Base-by-base conservation (phyloP, 495 filamentous ascomycete genomes). In the Cenococcum geophilum region DNA sequence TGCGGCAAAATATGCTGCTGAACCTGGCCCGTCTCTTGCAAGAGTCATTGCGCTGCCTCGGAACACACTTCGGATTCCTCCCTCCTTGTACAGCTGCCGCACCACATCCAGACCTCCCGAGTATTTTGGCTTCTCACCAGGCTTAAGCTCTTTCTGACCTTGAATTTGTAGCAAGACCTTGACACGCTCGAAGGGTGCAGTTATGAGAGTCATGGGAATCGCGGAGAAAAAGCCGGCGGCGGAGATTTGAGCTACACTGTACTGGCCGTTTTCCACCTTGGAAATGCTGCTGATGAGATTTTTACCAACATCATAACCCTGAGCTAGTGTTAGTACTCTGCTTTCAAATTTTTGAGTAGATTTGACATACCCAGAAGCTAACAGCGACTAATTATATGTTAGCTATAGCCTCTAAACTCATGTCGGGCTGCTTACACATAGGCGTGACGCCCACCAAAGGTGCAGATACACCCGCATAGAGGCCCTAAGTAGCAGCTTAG, bases 151-250 rank as follows among this genome's bases (percentile, higher is more conserved):
- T 74, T 92, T 92, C 74, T 97, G 92, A 64, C 92, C 92, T 72
- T 97, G 93, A 61, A 97, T 95, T 75, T 98, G 93, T 2, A 98
- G 85, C 52, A 97, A 89, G 18, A 98, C 92, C 78, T 98, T 98
- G 65, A 98, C 91, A 63, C 93, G 92, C 82, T 98, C 93, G 69
- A 98, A 97, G 59, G 95, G 93, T 0, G 95, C 93, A 3, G 93
- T 97, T 77, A 98, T 97, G 73, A 91, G 73, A 0, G 95, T 98
- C 91, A 96, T 96, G 66, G 93, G 93, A 61, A 98, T 89, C 50
- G 93, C 93, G 67, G 88, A 92, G 84, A 98, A 96, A 83, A 96
- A 96, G 57, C 93, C 93, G 12, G 93, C 93, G 23, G 88, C 82
- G 32, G 89, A 91, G 77, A 95, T 86, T 74, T 97, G 93, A 23